Base-by-base conservation (phyloP, 805 yeast genomes). In the Phaffomyces thermotolerans region DNA sequence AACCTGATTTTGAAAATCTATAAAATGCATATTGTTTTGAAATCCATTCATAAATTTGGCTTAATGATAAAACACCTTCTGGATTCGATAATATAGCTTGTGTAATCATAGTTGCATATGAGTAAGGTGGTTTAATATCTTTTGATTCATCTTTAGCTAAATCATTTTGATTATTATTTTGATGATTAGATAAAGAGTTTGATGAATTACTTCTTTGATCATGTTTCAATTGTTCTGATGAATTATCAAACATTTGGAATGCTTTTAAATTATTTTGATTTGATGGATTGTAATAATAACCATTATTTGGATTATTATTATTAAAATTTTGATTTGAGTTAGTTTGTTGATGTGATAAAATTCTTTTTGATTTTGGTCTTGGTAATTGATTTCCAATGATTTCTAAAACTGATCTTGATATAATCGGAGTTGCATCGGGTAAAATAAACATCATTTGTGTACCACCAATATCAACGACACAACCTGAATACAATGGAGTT, bases 371-470 rank as follows among this genome's bases (percentile, higher is more conserved):
- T 13, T 53, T 52, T 36, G 62, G 64, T 40, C 44, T 52, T 32
- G 63, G 65, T 22, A 61, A 18, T 47, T 60, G 64, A 17, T 67
- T 59, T 7, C 63, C 56, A 41, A 69, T 49, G 27, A 58, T 48
- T 18, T 61, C 63, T 34, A 71, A 45, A 4, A 67, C 56, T 34
- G 48, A 45, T 18, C 56, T 60, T 6, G 84, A 75, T 8, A 90
- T 72, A 30, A 65, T 67, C 3, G 96, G 96, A 12, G 79, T 78
- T 5, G 86, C 79, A 60, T 90, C 97, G 2, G 99, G 99, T 52
- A 93, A 69, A 33, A 93, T 93, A 60, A 93, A 93, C 95, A 93
- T 91, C 98, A 93, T 93, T 65, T 93, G 98, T 10, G 96, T 89
- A 6, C 97, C 97, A 15, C 98, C 98, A 37, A 93, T 81, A 56